These are phyloP conservation scores for Calonectria ilicicola DNA, from an alignment of 2,329 filamentous ascomycete genomes.

Conservation along the genomic window DNA sequence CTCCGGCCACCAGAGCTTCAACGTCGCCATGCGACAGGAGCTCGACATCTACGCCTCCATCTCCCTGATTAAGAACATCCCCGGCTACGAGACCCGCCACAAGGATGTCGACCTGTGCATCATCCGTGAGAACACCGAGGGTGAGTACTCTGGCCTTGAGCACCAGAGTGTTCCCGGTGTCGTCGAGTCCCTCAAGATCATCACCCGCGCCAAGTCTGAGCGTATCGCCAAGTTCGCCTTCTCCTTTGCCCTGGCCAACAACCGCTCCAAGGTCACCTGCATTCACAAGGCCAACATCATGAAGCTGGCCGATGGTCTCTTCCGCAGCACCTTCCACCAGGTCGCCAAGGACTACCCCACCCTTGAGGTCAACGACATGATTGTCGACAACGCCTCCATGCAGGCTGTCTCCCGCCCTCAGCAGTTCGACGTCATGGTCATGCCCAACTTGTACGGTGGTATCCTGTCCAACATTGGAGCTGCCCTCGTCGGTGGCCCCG, in stretches of 20 bases:
- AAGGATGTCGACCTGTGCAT: constrained; percentile 98
- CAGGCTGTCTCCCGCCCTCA: constrained; percentile 96
- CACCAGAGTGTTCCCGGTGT: constrained; percentile 97
- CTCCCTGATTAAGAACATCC: constrained; percentile 99
- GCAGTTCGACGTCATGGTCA: constrained; percentile 99
- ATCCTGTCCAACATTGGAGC: constrained; percentile 99
- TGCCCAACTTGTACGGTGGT: constrained; percentile 99
- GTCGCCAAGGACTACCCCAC: constrained; percentile 96
- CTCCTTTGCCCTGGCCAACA: constrained; percentile 97
- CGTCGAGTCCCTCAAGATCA: constrained; percentile 99
- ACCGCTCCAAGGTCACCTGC: constrained; percentile 99
- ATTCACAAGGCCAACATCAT: constrained; percentile 99
- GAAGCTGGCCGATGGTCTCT: constrained; percentile 99
- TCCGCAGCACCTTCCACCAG: constrained; percentile 96
- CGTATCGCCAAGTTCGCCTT: constrained; percentile 99
- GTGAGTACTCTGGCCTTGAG: constrained; percentile 98
- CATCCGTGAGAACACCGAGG: constrained; percentile 99
- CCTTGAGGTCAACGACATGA: constrained; percentile 98
- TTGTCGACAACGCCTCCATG: constrained; percentile 99
- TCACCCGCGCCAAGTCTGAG: constrained; percentile 98
- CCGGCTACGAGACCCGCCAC: constrained; percentile 97
- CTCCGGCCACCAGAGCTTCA: constrained; percentile 99
- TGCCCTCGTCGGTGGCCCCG: constrained; percentile 94
- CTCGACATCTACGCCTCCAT: constrained; percentile 99
- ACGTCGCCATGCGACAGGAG: constrained; percentile 98